Evolutionary conservation across 805 yeast genomes (phyloP).

Genomic region (Wickerhamiella australiensis): DNA sequence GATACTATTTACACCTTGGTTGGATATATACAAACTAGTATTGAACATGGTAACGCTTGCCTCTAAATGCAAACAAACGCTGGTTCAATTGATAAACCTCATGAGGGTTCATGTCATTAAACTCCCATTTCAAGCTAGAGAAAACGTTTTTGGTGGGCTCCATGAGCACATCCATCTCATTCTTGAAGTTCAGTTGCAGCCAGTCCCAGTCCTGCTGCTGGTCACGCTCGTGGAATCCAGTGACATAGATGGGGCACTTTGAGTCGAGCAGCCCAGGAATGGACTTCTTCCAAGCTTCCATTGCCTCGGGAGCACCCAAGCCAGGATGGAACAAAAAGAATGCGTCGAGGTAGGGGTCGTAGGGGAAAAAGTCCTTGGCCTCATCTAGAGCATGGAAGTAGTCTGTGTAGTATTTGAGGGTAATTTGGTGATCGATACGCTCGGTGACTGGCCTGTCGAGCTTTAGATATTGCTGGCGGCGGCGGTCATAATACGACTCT

Average conservation of each 20-base stretch:
- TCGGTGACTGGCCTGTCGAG: constrained; percentile 42
- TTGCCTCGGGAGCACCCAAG: constrained; percentile 65
- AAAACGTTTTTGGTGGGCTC: constrained; percentile 59
- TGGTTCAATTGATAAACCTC: constrained; percentile 89
- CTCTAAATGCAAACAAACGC: constrained; percentile 82
- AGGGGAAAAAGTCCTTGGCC: constrained; percentile 90
- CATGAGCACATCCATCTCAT: constrained; percentile 70
- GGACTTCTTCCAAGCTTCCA: constrained; percentile 72
- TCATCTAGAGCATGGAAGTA: constrained; percentile 86
- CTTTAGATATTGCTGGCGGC: constrained; percentile 48
- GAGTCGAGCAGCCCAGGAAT: constrained; percentile 81
- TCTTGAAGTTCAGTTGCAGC: constrained; percentile 47
- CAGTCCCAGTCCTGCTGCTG: constrained; percentile 56
- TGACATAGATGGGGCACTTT: constrained; percentile 82
- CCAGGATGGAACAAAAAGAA: constrained; percentile 96
- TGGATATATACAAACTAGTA: constrained; percentile 7
- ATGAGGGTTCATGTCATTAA: constrained; percentile 83
- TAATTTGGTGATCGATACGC: constrained; percentile 60
- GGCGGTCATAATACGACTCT: constrained; percentile 68
- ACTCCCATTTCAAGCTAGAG: constrained; percentile 85
- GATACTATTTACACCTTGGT: not conserved
- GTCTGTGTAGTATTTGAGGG: constrained; percentile 74
- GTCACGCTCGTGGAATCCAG: constrained; percentile 78
- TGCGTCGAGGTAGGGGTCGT: constrained; percentile 89
- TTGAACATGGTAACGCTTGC: constrained; percentile 79